Evolutionary conservation across 305 asterid species (phyloP).

Genomic region (Rubia peregrina): DNA sequence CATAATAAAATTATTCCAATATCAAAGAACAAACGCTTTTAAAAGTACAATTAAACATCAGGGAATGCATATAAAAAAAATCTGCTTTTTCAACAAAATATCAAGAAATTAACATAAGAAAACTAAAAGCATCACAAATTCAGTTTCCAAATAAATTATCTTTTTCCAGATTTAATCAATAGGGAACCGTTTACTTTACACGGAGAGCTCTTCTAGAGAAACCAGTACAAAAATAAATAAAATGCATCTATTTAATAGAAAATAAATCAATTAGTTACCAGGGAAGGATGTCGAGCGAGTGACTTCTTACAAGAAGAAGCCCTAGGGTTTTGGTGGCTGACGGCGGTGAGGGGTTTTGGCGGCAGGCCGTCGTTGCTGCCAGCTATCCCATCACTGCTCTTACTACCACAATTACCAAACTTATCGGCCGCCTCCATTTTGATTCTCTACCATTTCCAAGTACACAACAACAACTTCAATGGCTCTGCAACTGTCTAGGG

Average conservation of each 20-base stretch:
- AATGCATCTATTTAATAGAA: neutral
- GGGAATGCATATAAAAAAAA: neutral
- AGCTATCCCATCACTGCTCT: constrained; percentile 39
- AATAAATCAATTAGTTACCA: constrained; percentile 34
- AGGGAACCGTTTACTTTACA: neutral
- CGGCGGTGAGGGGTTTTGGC: constrained; percentile 51
- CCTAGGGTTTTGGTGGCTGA: constrained; percentile 32
- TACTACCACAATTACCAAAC: constrained; percentile 33
- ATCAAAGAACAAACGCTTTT: constrained; percentile 17
- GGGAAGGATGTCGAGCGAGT: constrained; percentile 62
- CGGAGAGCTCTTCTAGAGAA: neutral
- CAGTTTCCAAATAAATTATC: neutral
- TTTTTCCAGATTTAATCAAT: neutral
- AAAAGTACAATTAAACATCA: constrained; percentile 1
- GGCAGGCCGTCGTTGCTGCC: constrained; percentile 72
- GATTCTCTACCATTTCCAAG: constrained; percentile 55
- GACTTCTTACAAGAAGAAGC: constrained; percentile 37
- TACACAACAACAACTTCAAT: neutral
- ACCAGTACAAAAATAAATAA: neutral
- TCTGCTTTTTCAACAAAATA: neutral
- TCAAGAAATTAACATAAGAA: neutral
- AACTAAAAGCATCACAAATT: neutral
- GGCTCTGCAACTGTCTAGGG: constrained; percentile 14
- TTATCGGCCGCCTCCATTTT: constrained; percentile 93
- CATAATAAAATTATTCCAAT: neutral